A percentile compares a stretch with the other conserved stretches of the same genome.
These are phyloP conservation scores for Crepidotus variabilis DNA, from an alignment of 768 basidiomycete species.

Conservation along the genomic window DNA sequence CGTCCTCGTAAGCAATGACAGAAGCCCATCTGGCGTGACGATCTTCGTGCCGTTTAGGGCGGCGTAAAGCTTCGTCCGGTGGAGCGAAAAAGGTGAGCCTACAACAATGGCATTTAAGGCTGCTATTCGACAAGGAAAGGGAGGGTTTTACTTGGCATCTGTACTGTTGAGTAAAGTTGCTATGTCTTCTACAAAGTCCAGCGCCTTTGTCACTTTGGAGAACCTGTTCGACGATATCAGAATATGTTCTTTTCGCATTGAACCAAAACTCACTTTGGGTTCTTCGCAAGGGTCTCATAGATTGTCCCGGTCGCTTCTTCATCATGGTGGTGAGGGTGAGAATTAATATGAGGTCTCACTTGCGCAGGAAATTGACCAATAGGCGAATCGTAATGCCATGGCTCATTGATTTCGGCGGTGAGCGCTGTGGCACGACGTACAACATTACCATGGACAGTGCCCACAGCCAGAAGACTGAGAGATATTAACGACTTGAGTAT, in stretches of 20 bases:
- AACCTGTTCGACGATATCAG: slow-evolving; percentile 22
- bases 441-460: background rate
- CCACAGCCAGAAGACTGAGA: background rate
- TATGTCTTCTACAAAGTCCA: slow-evolving; percentile 36
- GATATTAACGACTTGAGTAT: slow-evolving; percentile 1
- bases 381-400: background rate
- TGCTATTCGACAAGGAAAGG: background rate
- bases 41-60: slow-evolving; percentile 10
- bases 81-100: slow-evolving; percentile 57
- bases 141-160: slow-evolving; percentile 25
- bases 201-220: slow-evolving; percentile 34
- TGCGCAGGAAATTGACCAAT: background rate
- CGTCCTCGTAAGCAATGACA: background rate
- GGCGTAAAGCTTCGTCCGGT: slow-evolving; percentile 39
- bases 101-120: background rate
- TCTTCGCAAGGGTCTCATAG: slow-evolving; percentile 17
- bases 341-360: slow-evolving; percentile 11
- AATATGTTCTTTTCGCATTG: background rate
- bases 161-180: slow-evolving; percentile 35
- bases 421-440: background rate
- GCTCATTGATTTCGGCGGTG: background rate
- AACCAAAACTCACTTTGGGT: slow-evolving; percentile 13
- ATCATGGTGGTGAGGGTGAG: slow-evolving; percentile 16
- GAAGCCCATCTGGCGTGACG: background rate
- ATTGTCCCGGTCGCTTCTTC: slow-evolving; percentile 12